A percentile compares a stretch with the other conserved stretches of the same genome.
Evolutionary conservation across 306 rosid genomes (phyloP).

Genomic region (Quercus parvula): DNA sequence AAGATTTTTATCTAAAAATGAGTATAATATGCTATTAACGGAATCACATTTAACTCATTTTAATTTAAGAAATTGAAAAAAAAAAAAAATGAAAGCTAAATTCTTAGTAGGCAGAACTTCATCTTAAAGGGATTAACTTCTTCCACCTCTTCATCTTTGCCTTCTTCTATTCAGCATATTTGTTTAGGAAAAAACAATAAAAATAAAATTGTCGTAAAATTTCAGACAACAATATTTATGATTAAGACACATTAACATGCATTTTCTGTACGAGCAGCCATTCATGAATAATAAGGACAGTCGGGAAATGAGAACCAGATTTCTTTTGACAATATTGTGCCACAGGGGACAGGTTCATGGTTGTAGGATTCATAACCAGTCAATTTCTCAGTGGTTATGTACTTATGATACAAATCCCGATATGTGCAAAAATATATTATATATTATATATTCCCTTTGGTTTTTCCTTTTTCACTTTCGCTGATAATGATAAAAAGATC

Average conservation of each 20-base stretch:
- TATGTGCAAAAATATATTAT: no score
- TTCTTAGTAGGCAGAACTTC: not conserved
- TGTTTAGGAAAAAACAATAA: not conserved
- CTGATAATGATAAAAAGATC: not conserved
- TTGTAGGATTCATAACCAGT: not conserved
- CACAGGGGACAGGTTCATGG: slow-evolving; percentile 4
- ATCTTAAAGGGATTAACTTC: not conserved
- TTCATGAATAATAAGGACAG: slow-evolving; percentile 26
- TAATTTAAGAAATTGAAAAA: no score
- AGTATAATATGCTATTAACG: no score
- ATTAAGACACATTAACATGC: slow-evolving; percentile 33
- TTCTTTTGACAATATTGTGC: slow-evolving; percentile 16
- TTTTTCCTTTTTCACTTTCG: not conserved
- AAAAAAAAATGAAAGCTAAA: not conserved
- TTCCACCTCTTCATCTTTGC: not conserved
- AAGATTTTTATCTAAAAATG: no score
- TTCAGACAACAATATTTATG: slow-evolving; percentile 48
- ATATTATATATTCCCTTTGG: not conserved
- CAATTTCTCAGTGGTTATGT: slow-evolving; percentile 19
- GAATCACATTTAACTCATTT: no score
- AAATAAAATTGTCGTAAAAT: slow-evolving; percentile 33
- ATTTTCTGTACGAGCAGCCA: slow-evolving; percentile 36
- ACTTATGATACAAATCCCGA: no score
- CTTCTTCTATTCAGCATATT: not conserved
- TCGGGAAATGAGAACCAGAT: slow-evolving; percentile 8